Conservation (phyloP, 352 stramenopile genomes). For the Phytophthora boehmeriae region DNA sequence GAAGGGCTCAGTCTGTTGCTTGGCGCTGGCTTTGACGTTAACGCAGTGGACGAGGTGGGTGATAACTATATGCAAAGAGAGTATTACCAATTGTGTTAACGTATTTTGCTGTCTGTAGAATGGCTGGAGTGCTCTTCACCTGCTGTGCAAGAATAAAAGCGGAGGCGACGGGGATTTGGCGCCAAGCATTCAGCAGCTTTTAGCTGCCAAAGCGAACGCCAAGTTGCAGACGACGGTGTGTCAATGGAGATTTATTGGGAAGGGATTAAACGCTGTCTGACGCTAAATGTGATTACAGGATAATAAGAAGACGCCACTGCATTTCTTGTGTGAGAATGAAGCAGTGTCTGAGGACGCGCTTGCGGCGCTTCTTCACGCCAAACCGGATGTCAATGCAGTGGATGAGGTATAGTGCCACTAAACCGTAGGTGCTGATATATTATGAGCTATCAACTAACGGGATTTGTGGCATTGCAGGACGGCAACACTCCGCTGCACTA, state of each 20-base stretch:
- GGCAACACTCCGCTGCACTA: slow-evolving; percentile 75
- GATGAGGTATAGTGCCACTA: slow-evolving; percentile 40
- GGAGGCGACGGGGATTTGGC: slow-evolving; percentile 41
- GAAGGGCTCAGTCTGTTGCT: slow-evolving; percentile 50
- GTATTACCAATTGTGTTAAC: not conserved
- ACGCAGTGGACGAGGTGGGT: slow-evolving; percentile 71
- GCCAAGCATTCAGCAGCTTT: slow-evolving; percentile 44
- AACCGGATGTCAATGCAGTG: slow-evolving; percentile 43
- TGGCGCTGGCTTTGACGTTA: slow-evolving; percentile 42
- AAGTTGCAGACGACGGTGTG: slow-evolving; percentile 46
- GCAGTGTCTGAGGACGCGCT: slow-evolving; percentile 38
- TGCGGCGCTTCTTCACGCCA: slow-evolving; percentile 47
- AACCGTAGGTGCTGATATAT: not conserved
- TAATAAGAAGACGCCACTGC: slow-evolving; percentile 62
- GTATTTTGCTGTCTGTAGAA: slow-evolving; percentile 33
- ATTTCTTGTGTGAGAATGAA: slow-evolving; percentile 82
- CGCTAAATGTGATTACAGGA: slow-evolving; percentile 29
- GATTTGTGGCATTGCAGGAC: slow-evolving; percentile 32
- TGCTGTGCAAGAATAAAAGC: slow-evolving; percentile 72
- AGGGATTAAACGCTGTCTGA: not conserved
- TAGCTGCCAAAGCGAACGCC: slow-evolving; percentile 42
- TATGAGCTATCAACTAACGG: not conserved
- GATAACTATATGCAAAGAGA: not conserved
- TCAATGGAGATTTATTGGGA: slow-evolving; percentile 2
- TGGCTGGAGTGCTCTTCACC: slow-evolving; percentile 67